These are phyloP conservation scores for Cyberlindnera amylophila DNA, from an alignment of 805 yeast species.

Conservation along the genomic window DNA sequence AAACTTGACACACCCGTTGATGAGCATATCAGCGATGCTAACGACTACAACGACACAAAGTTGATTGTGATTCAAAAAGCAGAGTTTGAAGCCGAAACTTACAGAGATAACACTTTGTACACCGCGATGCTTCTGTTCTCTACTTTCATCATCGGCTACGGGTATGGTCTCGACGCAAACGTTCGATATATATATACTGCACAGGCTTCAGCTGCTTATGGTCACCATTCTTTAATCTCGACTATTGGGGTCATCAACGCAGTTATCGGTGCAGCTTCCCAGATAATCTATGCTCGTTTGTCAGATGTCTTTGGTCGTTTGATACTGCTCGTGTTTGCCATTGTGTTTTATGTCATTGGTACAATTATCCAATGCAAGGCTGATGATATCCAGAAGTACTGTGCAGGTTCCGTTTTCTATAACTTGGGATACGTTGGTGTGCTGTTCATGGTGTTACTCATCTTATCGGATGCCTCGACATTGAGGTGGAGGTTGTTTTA, in stretches of 20 bases:
- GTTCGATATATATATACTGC: constrained; percentile 46
- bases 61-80: too few species aligned
- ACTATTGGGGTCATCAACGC: constrained; percentile 55
- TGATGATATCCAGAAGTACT: constrained; percentile 49
- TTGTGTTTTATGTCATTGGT: constrained; percentile 57
- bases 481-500: constrained; percentile 68
- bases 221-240: constrained; percentile 50
- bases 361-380: constrained; percentile 63
- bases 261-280: constrained; percentile 65
- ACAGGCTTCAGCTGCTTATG: constrained; percentile 52
- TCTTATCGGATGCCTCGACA: constrained; percentile 63
- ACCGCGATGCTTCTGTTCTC: constrained; percentile 43
- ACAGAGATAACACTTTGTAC: too few species aligned
- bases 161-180: constrained; percentile 51
- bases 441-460: constrained; percentile 49
- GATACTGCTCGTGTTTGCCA: constrained; percentile 44
- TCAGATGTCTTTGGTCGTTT: constrained; percentile 67
- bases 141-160: constrained; percentile 48
- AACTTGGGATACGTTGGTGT: constrained; percentile 61
- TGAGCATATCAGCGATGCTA: too few species aligned
- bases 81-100: too few species aligned
- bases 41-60: too few species aligned
- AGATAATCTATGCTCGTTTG: constrained; percentile 58
- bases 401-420: constrained; percentile 61
- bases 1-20: too few species aligned